Evolutionary conservation across 345 rosid genomes (phyloP).

Genomic region (Hypericum androsaemum): DNA sequence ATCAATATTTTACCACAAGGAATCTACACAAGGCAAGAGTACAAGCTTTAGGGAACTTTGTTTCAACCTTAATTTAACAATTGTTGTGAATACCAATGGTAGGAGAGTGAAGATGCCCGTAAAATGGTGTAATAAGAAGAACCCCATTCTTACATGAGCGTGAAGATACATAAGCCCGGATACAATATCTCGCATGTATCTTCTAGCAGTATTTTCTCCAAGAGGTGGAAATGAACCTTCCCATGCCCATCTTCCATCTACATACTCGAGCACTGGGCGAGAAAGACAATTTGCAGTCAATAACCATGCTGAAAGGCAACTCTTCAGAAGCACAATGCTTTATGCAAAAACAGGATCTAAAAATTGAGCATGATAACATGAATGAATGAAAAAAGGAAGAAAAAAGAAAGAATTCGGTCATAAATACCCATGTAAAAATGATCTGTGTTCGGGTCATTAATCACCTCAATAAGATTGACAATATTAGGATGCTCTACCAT

Average conservation of each 20-base stretch:
- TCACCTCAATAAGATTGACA: constrained; percentile 94
- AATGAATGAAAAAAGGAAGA: not conserved
- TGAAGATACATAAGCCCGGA: constrained; percentile 92
- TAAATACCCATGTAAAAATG: constrained; percentile 94
- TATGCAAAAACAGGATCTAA: not conserved
- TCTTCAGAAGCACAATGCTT: not conserved
- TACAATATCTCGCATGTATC: constrained; percentile 73
- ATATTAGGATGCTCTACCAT: constrained; percentile 91
- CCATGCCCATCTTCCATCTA: constrained; percentile 73
- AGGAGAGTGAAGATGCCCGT: too few species aligned
- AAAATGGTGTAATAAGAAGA: constrained; percentile 1
- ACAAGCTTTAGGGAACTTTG: too few species aligned
- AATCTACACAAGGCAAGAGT: too few species aligned
- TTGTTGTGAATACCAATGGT: too few species aligned
- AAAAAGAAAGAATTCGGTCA: constrained; percentile 5
- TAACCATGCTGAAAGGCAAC: constrained; percentile 3
- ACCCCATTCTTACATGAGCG: constrained; percentile 55
- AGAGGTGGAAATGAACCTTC: constrained; percentile 58
- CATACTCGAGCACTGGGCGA: constrained; percentile 80
- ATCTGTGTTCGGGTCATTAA: constrained; percentile 90
- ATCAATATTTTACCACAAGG: too few species aligned
- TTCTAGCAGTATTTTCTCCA: constrained; percentile 73
- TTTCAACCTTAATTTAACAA: too few species aligned
- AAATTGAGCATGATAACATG: not conserved
- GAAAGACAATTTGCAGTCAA: constrained; percentile 7